Evolutionary conservation across 2,329 filamentous ascomycete species (phyloP), one percentile per base, ranked within the genome.

Genomic region (Penicillium sclerotiorum): DNA sequence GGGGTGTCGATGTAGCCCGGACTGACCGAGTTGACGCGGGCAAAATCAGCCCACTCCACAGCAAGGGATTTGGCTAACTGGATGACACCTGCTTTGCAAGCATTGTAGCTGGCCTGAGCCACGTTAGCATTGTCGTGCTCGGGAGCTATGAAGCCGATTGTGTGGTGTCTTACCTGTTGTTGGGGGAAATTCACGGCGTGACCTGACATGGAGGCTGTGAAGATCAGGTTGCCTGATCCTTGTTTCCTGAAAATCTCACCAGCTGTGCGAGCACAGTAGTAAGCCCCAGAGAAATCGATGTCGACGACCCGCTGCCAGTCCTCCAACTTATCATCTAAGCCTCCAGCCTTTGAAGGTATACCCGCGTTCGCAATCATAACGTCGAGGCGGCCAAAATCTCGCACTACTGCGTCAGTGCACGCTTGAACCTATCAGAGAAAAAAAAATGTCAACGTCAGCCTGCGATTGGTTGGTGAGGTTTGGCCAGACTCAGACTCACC

Each of bases 331-430:
- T 58, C 51, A 7, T 55, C 56, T 3, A 57, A 22, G 8, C 43
- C 55, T 2, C 55, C 58, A 20, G 48, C 49, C 45, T 59, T 57
- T 84, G 85, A 89, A 1, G 82, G 77, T 41, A 89, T 84, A 21
- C 86, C 87, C 8, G 84, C 84, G 65, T 91, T 90, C 53, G 87
- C 87, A 28, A 90, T 80, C 59, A 90, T 89, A 56, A 89, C 76
- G 62, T 90, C 87, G 4, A 90, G 79, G 11, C 84, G 79, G 61
- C 85, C 82, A 72, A 90, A 86, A 23, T 89, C 85, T 41, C 71
- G 60, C 21, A 70, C 62, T 0, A 72, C 64, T 13, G 62, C 57
- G 2, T 50, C 55, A 9, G 70, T 59, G 5, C 61, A 59, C 2
- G 60, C 46, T 51, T 66, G 49, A 8, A 70, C 72, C 40, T 60